phyloP scores from a whole-genome alignment of 768 basidiomycete genomes.

The Suillus luteus region DNA sequence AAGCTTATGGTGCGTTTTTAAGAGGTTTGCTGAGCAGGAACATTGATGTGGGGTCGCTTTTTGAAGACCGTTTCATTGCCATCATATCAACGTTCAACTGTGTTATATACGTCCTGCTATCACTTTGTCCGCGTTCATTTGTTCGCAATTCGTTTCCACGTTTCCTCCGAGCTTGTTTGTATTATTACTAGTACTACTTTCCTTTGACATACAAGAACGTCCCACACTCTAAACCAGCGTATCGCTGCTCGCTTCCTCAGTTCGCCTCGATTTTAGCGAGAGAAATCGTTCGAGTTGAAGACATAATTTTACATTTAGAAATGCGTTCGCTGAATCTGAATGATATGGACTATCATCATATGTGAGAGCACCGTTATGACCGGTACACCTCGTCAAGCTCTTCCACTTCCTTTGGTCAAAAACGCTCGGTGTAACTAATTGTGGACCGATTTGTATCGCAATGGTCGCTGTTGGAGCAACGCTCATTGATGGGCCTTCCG shows the following conservation, averaged over 20 bases:
- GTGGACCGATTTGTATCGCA: not conserved
- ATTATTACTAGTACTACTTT: not conserved
- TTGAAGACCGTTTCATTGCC: too few relatives aligned
- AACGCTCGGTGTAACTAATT: not conserved
- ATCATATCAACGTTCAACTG: not conserved
- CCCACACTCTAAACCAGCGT: not conserved
- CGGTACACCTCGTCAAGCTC: not conserved
- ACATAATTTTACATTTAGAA: not conserved
- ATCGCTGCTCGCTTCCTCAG: conserved; percentile 7
- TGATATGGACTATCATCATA: not conserved
- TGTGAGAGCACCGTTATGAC: not conserved
- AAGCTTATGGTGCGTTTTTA: conserved; percentile 17
- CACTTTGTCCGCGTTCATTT: not conserved
- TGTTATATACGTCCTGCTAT: not conserved
- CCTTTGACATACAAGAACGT: not conserved
- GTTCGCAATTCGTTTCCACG: not conserved
- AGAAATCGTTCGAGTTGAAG: not conserved
- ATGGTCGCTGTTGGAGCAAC: not conserved
- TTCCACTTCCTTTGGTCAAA: not conserved
- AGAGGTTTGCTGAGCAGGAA: conserved; percentile 9
- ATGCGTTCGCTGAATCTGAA: not conserved
- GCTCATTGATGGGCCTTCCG: not conserved
- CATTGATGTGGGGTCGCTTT: not conserved
- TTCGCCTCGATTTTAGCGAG: conserved; percentile 3
- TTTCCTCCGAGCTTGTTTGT: conserved; percentile 5